Base-by-base conservation (phyloP, 257 asterid genomes). In the Solanum chmielewskii region DNA sequence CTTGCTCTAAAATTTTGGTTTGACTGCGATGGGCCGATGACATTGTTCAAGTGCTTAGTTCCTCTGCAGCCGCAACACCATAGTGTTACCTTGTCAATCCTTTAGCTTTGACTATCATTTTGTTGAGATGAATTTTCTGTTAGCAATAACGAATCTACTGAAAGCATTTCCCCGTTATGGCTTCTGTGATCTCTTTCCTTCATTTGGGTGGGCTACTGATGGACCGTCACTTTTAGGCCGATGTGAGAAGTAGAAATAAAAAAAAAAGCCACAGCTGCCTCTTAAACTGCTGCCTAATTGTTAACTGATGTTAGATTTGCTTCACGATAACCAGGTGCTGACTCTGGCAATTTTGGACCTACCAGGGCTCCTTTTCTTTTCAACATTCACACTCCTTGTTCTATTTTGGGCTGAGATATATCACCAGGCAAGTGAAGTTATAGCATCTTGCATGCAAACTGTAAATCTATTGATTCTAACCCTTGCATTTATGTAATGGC, bases 391-490 rank as follows among this genome's bases (percentile, higher is more conserved):
- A 45, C 98, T 96, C 89, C 98, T 95, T 88, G 97, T 94, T 85
- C 95, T 96, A 82, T 96, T 96, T 83, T 96, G 99, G 99, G 99
- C 99, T 10, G 99, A 95, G 92, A 94, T 96, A 90, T 96, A 96
- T 90, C 98, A 96, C 91, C 99, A 96, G 96, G 99, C 93, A 88
- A 88, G 91, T 88, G 62, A 82, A 88, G 88, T 66, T 60, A 25
- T 47, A 81, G 44, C 29, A 18, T 81, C 69, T n/a, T 29, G 20
- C 85, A 29, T 11, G 85, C 85, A 31, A 49, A 80, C 42, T 81
- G 68, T 31, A 87, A 88, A 76, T 49, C 31, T 74, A 10, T 70
- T 70, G 23, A 41, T 89, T 89, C 88, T 91, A 89, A 60, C 66
- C 76, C 88, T 82, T 44, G 47, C 85, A 88, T 70, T 89, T 90